These are phyloP conservation scores for Colletotrichum acutatum DNA, from an alignment of 2,329 filamentous ascomycete genomes.

Conservation along the genomic window DNA sequence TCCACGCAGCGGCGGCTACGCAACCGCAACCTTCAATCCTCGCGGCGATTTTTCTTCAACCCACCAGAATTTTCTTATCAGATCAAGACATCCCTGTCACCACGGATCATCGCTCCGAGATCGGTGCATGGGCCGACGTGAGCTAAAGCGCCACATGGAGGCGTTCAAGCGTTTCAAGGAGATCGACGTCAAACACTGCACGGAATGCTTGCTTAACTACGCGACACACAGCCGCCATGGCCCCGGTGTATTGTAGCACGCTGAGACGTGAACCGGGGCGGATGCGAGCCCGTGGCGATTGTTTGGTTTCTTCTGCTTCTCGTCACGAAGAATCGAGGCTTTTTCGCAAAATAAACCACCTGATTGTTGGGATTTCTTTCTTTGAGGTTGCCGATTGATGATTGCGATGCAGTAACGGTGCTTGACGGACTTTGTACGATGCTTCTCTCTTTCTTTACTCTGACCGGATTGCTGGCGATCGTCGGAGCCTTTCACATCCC, in stretches of 20 bases:
- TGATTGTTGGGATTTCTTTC: too few relatives aligned
- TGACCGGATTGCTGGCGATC: slow-evolving; percentile 18
- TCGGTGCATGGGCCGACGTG: slow-evolving; percentile 20
- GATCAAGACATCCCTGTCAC: slow-evolving; percentile 30
- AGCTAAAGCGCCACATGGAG: slow-evolving; percentile 26
- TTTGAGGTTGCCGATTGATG: not conserved
- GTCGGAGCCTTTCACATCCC: slow-evolving; percentile 38
- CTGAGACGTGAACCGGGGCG: slow-evolving; percentile 28
- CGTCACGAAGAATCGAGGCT: not conserved
- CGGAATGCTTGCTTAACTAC: slow-evolving; percentile 18
- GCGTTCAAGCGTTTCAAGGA: slow-evolving; percentile 32
- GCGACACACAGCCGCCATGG: slow-evolving; percentile 2
- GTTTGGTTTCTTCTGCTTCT: not conserved
- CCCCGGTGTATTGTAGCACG: slow-evolving; percentile 16
- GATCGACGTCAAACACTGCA: slow-evolving; percentile 34
- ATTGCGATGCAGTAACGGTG: not conserved
- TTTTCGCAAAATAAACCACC: not conserved
- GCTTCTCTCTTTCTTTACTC: not conserved
- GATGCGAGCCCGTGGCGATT: slow-evolving; percentile 7
- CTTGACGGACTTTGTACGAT: slow-evolving; percentile 7
- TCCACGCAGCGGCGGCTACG: slow-evolving; percentile 12
- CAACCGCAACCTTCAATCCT: not conserved
- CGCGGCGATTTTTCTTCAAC: slow-evolving; percentile 24
- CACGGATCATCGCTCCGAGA: slow-evolving; percentile 27
- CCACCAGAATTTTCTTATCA: slow-evolving; percentile 25